A percentile compares a stretch with the other conserved stretches of the same genome.
Evolutionary conservation across 148 eudicot genomes (phyloP).

Genomic region (Cornus controversa): DNA sequence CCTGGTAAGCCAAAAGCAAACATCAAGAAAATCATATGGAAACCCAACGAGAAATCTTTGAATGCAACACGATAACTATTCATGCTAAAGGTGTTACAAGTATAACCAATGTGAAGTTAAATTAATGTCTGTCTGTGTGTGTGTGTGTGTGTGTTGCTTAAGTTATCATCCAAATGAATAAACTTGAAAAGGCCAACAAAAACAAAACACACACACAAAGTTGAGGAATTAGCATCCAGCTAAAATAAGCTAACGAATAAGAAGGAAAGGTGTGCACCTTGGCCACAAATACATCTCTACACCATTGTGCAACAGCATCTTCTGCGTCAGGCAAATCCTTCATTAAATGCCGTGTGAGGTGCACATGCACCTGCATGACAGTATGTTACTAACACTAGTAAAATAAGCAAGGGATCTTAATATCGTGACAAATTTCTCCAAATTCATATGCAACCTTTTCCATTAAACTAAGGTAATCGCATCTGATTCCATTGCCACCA

Average conservation of each 20-base stretch:
- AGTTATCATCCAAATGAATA: neutral
- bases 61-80: neutral
- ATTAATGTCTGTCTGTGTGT: neutral
- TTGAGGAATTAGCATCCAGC: neutral
- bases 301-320: slow-evolving; percentile 94
- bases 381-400: neutral
- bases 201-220: neutral
- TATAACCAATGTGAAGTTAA: neutral
- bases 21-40: neutral
- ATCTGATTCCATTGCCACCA: neutral
- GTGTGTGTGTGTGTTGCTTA: neutral
- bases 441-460: neutral
- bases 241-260: neutral
- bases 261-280: slow-evolving; percentile 46
- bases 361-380: slow-evolving; percentile 73
- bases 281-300: slow-evolving; percentile 75
- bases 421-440: neutral
- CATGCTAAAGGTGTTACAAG: neutral
- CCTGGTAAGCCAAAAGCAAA: slow-evolving; percentile 37
- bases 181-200: neutral
- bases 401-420: neutral
- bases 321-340: slow-evolving; percentile 84
- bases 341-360: slow-evolving; percentile 76
- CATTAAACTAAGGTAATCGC: neutral
- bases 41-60: neutral